These are phyloP conservation scores for Dispira simplex DNA, from an alignment of 192 early-diverging fungal species.

Conservation along the genomic window DNA sequence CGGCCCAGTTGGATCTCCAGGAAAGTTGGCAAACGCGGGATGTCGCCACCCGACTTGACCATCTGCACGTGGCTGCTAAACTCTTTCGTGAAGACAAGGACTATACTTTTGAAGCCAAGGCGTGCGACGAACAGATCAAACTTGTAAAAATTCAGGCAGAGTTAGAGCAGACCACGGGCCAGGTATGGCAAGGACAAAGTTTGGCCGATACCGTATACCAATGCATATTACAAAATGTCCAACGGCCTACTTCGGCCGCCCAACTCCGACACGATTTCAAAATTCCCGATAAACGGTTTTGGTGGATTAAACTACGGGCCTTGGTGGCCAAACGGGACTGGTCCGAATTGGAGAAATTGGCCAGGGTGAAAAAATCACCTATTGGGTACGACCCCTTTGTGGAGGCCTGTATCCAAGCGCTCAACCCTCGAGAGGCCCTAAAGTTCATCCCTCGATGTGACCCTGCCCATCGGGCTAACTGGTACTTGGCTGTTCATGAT, in stretches of 20 bases:
- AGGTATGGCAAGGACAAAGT: conserved; percentile 51
- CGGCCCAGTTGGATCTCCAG: conserved; percentile 34
- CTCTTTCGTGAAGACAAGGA: conserved; percentile 60
- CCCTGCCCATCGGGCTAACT: conserved; percentile 29
- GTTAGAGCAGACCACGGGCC: conserved; percentile 54
- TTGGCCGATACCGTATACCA: conserved; percentile 78
- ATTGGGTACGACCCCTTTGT: conserved; percentile 74
- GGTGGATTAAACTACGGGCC: conserved; percentile 79
- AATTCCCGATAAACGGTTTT: conserved; percentile 73
- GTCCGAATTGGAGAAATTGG: conserved; percentile 70
- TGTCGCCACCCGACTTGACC: conserved; percentile 36
- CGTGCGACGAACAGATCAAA: conserved; percentile 32
- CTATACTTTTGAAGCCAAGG: conserved; percentile 55
- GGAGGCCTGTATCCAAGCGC: conserved; percentile 60
- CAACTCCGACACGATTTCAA: conserved; percentile 76
- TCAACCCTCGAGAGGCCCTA: conserved; percentile 56
- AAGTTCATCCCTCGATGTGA: conserved; percentile 67
- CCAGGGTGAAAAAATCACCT: conserved; percentile 59
- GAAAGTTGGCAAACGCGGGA: conserved; percentile 25
- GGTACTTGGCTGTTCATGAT: conserved; percentile 57
- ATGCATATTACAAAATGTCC: conserved; percentile 54
- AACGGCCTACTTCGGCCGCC: conserved; percentile 33
- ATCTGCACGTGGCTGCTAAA: conserved; percentile 54
- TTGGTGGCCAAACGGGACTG: conserved; percentile 70
- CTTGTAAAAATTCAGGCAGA: conserved; percentile 56